Evolutionary conservation across 129 eudicot genomes (phyloP).

Genomic region (Logfia minima): DNA sequence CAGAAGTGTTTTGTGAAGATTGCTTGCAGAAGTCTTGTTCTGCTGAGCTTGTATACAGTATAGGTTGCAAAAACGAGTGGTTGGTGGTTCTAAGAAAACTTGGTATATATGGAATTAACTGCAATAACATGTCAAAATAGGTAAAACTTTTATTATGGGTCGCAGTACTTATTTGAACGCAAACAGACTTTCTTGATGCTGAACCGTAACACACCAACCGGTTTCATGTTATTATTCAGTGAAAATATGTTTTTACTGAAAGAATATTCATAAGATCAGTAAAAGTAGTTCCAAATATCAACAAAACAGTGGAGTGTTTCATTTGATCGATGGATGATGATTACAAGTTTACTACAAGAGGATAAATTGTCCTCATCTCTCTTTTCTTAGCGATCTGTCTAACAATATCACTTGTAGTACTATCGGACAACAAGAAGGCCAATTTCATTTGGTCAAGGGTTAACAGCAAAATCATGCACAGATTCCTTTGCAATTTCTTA

Average conservation of each 20-base stretch:
- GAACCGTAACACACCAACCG: not conserved
- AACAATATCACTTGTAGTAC: not conserved
- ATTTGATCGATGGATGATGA: slow-evolving; percentile 21
- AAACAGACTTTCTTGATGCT: not conserved
- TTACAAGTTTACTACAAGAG: slow-evolving; percentile 31
- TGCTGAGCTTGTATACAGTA: not conserved
- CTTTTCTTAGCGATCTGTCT: not conserved
- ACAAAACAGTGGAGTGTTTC: not conserved
- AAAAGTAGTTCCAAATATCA: not conserved
- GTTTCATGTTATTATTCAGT: not conserved
- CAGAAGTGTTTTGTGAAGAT: not conserved
- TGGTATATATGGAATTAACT: not conserved
- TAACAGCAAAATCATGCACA: slow-evolving; percentile 21
- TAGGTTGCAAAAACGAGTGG: not conserved
- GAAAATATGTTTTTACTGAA: not conserved
- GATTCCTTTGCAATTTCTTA: slow-evolving; percentile 20
- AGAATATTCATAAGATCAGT: not conserved
- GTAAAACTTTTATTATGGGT: not conserved
- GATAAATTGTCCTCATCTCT: slow-evolving; percentile 4
- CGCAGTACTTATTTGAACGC: not conserved
- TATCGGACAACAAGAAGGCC: slow-evolving; percentile 10
- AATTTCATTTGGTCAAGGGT: slow-evolving; percentile 23
- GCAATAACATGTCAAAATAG: not conserved
- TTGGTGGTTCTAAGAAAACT: not conserved
- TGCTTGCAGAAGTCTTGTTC: not conserved